Base-by-base conservation (phyloP, 2,329 filamentous ascomycete genomes). In the Ophiocordyceps australis region DNA sequence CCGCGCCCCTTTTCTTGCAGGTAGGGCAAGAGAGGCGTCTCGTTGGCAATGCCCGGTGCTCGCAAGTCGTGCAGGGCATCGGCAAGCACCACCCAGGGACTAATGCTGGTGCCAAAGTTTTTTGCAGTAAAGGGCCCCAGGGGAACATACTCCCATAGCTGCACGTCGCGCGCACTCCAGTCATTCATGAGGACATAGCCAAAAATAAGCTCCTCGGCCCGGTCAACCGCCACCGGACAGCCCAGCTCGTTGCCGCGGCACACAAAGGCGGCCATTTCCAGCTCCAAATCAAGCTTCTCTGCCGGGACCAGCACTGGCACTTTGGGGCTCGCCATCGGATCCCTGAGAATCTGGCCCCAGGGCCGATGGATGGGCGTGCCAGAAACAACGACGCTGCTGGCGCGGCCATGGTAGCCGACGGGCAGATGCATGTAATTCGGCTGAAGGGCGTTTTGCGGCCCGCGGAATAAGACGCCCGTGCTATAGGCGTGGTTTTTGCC, bases 401-500 rank as follows among this genome's bases (percentile, higher is more conserved):
- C 74, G 32, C 80, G 68, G 4, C 79, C 77, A 43, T 89, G 80
- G 38, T 89, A 89, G 2, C 71, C 80, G 3, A 86, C 77, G 1
- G 80, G 80, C 0, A 89, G 55, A 36, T 85, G 74, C 25, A 65
- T 77, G 47, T 86, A 89, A 44, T 86, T 86, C 8, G 77, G 74
- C 46, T 85, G 75, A 13, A 89, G 55, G 0, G 78, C 77, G 36
- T 82, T 79, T 11, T 65, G 62, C 0, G 73, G 64, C 0, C 76
- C 78, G 18, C 80, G 68, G 51, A 86, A 82, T 14, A 85, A 59
- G 2, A 68, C 62, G 4, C 77, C 78, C 7, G 78, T 59, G 36
- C 52, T 53, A 54, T 71, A 77, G 5, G 80, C 80, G 48, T 89
- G 80, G 41, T 85, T 74, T 38, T 74, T 54, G 25, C 80, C 78